These are phyloP conservation scores for Candida vartiovaarae DNA, from an alignment of 805 yeast species.

Conservation along the genomic window DNA sequence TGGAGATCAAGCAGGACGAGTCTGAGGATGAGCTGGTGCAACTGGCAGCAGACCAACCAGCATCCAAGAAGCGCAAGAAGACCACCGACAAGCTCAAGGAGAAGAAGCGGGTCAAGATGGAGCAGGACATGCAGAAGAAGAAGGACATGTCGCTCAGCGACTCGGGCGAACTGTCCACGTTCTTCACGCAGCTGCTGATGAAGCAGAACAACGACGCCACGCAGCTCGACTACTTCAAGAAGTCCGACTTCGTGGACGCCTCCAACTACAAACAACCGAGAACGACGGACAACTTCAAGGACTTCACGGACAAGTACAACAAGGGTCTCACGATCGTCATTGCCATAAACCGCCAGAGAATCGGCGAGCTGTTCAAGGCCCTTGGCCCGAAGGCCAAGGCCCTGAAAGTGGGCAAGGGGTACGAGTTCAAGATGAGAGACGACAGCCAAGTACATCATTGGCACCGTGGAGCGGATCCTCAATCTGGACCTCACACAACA, in stretches of 20 bases:
- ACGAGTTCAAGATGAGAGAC: constrained; percentile 19
- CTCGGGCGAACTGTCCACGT: constrained; percentile 60
- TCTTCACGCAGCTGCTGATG: constrained; percentile 53
- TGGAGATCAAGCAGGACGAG: constrained; percentile 25
- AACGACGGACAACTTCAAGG: constrained; percentile 45
- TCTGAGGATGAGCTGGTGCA: constrained; percentile 18
- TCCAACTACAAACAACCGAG: constrained; percentile 49
- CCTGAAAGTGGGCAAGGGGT: constrained; percentile 23
- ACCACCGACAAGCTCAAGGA: constrained; percentile 42
- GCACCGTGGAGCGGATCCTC: constrained; percentile 21
- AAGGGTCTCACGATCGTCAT: constrained; percentile 37
- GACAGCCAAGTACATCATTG: constrained; percentile 23
- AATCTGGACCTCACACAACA: constrained; percentile 12
- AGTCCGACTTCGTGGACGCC: constrained; percentile 53
- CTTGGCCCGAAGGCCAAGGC: constrained; percentile 27
- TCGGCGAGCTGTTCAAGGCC: constrained; percentile 77
- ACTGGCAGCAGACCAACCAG: constrained; percentile 5
- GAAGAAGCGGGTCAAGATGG: constrained; percentile 63
- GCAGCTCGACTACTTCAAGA: constrained; percentile 62
- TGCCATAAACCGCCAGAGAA: constrained; percentile 79
- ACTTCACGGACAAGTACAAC: constrained; percentile 47
- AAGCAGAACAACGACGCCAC: constrained; percentile 59
- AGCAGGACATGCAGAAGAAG: constrained; percentile 55
- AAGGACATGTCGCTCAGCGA: constrained; percentile 44
- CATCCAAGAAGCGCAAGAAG: constrained; percentile 21